Base-by-base conservation (phyloP, 2,329 filamentous ascomycete species). In the Talaromyces sp. region DNA sequence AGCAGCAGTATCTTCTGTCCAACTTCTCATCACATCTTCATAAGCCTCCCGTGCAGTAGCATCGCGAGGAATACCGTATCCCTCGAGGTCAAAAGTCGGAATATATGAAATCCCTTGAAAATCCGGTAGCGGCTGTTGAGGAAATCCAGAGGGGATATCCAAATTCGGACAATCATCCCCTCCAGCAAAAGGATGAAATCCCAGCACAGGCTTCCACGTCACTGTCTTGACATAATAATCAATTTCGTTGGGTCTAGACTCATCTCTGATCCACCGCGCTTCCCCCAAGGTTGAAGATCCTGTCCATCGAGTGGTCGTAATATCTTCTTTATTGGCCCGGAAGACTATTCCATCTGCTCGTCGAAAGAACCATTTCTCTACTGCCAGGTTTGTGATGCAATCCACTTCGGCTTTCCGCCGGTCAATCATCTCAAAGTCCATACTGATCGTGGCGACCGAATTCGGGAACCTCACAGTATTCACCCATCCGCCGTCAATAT, bases 371-470 rank as follows among this genome's bases (percentile, higher is more conserved):
- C 72, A 76, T n/a, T 61, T 62, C 28, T 69, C 64, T 1, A 68
- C 60, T 55, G 72, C 72, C 52, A 73, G 65, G 13, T 68, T 61
- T 5, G 76, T 74, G n/a, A 83, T 77, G 7, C 65, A 63, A 40
- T 80, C 69, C 2, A 83, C 65, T 62, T 82, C 77, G 0, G 61
- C 63, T 56, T 73, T 75, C 60, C 80, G 79, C 11, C 77, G 69
- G 53, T 75, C 70, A 6, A 81, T 57, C 2, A 76, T 78, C 66
- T 83, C 81, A 15, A 81, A 66, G 40, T 81, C 78, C 5, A 81
- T 68, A 25, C 66, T 64, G 2, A 83, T 63, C 46, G 75, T 71
- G 1, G 65, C 63, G 15, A 80, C 67, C 3, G 70, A 73, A 0
- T 60, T 3, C 0, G 73, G 68, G 28, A 80, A 60, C 0, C 62